Evolutionary conservation across 352 stramenopile species (phyloP).

Genomic region (Phytophthora fragariae): DNA sequence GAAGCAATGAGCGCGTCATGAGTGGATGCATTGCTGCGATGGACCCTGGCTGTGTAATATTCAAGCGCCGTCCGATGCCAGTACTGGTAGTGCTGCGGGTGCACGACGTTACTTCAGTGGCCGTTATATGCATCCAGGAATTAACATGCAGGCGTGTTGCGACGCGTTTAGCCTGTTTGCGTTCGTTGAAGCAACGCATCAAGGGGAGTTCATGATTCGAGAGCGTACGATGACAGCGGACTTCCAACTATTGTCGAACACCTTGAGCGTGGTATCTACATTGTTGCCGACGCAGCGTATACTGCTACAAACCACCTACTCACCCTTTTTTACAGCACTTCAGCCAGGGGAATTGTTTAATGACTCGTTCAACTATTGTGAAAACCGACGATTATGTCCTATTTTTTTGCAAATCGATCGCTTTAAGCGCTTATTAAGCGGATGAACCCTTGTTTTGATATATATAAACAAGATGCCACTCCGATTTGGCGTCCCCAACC

Average conservation of each 20-base stretch:
- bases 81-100: neutral
- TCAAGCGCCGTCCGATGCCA: neutral
- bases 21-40: neutral
- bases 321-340: neutral
- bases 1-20: neutral
- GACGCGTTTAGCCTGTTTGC: neutral
- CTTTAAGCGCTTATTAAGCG: too few relatives aligned
- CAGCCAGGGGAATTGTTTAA: neutral
- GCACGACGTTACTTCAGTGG: neutral
- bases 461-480: too few relatives aligned
- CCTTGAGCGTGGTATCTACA: neutral
- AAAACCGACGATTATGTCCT: too few relatives aligned
- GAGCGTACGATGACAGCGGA: neutral
- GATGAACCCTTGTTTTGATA: too few relatives aligned
- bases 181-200: neutral
- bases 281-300: neutral
- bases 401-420: too few relatives aligned
- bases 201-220: neutral
- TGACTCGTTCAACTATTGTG: neutral
- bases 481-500: too few relatives aligned
- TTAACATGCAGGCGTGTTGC: neutral
- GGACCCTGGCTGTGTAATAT: neutral
- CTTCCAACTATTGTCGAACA: neutral
- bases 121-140: neutral
- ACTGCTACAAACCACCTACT: neutral